phyloP scores from a whole-genome alignment of 164 flowering plant genomes.

The Platanus orientalis region DNA sequence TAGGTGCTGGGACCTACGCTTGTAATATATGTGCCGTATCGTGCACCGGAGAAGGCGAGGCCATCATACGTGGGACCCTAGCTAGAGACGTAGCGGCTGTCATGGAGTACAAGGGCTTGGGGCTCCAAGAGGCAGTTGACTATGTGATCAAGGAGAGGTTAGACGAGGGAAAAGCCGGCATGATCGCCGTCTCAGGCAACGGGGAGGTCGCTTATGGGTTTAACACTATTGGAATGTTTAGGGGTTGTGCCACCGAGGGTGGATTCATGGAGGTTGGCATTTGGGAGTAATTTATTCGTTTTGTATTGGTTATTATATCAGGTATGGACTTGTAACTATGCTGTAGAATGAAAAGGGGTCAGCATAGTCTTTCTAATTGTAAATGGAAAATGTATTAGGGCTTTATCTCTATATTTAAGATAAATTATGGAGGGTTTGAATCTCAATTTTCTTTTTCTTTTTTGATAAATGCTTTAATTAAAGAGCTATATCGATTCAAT shows the following conservation, averaged over 20 bases:
- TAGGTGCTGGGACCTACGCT: constrained; percentile 92
- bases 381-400: too few species aligned
- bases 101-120: constrained; percentile 91
- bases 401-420: too few species aligned
- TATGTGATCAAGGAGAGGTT: constrained; percentile 67
- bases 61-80: constrained; percentile 79
- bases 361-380: too few species aligned
- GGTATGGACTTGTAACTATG: too few species aligned
- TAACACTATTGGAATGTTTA: constrained; percentile 79
- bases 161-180: constrained; percentile 80
- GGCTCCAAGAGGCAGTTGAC: constrained; percentile 78
- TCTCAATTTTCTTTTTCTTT: too few species aligned
- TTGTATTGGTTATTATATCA: background rate
- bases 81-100: constrained; percentile 93
- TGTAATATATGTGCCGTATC: constrained; percentile 78
- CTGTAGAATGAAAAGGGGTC: too few species aligned
- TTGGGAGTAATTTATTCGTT: constrained; percentile 44
- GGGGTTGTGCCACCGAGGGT: constrained; percentile 86
- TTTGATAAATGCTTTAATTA: too few species aligned
- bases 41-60: constrained; percentile 97
- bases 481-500: too few species aligned
- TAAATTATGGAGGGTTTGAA: too few species aligned
- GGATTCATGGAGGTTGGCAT: constrained; percentile 89
- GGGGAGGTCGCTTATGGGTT: constrained; percentile 94
- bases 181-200: constrained; percentile 73